phyloP scores from a whole-genome alignment of 2,329 filamentous ascomycete genomes.

The Talaromyces islandicus region DNA sequence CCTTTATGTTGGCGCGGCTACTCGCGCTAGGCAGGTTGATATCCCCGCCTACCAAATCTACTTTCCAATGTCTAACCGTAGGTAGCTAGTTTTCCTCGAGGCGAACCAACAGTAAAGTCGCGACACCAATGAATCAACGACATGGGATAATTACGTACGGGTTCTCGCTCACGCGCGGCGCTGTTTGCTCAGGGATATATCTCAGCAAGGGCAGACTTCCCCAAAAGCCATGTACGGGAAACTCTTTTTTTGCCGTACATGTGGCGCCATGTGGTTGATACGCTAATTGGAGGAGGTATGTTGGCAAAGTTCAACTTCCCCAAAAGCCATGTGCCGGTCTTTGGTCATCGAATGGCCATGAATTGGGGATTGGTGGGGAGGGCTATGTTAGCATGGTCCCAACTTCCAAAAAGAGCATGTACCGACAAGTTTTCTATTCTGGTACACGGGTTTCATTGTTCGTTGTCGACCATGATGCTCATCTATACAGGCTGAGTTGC shows the following conservation, averaged over 20 bases:
- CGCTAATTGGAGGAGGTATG: neutral
- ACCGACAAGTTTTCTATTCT: neutral
- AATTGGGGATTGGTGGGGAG: neutral
- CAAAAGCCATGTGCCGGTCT: neutral
- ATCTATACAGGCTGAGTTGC: neutral
- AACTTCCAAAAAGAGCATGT: neutral
- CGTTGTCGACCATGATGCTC: neutral
- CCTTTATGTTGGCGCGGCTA: neutral
- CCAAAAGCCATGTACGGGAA: neutral
- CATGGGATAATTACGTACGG: no score
- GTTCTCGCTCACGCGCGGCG: no score
- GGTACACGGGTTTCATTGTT: neutral
- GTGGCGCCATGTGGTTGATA: no score
- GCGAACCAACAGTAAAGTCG: no score
- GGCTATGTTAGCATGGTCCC: neutral
- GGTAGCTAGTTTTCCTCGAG: no score
- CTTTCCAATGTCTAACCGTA: no score
- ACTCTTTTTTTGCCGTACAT: no score
- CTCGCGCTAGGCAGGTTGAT: neutral
- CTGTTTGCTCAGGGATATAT: neutral
- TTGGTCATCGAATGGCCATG: no score
- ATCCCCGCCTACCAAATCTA: no score
- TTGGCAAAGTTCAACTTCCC: neutral
- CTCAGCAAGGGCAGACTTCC: no score
- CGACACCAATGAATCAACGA: no score